Evolutionary conservation across 305 asterid species (phyloP).

Genomic region (Nicotiana rustica): DNA sequence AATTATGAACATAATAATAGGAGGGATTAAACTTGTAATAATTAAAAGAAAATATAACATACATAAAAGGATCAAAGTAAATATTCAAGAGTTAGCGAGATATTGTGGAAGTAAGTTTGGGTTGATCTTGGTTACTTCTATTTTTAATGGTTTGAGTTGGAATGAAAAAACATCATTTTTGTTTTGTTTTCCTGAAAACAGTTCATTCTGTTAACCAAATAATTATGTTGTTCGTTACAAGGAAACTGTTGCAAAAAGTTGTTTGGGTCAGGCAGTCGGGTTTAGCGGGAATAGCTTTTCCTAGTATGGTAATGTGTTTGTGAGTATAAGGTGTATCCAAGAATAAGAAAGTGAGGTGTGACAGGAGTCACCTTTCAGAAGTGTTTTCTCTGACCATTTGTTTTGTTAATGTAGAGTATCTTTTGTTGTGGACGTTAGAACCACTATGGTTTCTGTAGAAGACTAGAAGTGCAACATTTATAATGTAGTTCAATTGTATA

Average conservation of each 20-base stretch:
- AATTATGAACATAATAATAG: neutral
- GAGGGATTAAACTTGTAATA: neutral
- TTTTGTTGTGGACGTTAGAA: neutral
- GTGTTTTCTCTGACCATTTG: too few species aligned
- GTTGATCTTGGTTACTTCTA: constrained; percentile 18
- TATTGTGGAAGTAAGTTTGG: constrained; percentile 18
- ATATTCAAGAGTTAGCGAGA: neutral
- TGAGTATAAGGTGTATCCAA: neutral
- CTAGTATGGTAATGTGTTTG: neutral
- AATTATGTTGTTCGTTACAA: neutral
- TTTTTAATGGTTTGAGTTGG: neutral
- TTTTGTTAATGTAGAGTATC: neutral
- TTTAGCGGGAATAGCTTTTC: neutral
- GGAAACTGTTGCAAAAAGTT: neutral
- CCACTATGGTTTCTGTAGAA: neutral
- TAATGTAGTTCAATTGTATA: neutral
- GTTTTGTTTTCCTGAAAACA: neutral
- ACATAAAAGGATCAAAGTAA: neutral
- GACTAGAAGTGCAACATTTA: neutral
- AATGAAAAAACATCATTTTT: neutral
- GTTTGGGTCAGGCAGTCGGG: neutral
- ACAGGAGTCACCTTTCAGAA: neutral
- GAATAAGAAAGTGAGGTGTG: neutral
- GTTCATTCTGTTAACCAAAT: neutral
- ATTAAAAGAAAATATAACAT: neutral